phyloP scores from a whole-genome alignment of 208 protist species.

The Crithidia bombi region DNA sequence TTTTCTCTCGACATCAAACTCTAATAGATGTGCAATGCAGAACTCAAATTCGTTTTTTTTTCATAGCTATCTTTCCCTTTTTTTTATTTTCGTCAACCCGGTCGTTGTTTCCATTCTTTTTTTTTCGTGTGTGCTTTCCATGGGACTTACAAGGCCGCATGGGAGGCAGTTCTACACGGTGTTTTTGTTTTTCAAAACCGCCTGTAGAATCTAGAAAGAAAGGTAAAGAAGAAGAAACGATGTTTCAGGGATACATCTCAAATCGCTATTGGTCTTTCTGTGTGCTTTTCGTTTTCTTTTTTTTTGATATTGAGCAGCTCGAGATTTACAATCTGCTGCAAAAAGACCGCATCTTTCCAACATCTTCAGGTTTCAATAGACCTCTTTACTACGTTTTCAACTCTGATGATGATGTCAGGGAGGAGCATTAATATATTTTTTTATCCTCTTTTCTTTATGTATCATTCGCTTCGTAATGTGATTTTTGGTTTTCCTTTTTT shows the following conservation, averaged over 20 bases:
- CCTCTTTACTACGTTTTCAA: conserved; percentile 4
- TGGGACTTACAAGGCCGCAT: too few species aligned
- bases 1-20: too few species aligned
- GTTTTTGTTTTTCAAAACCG: too few species aligned
- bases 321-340: not conserved
- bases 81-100: conserved; percentile 20
- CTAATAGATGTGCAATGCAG: not conserved
- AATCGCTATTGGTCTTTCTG: not conserved
- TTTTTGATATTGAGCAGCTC: conserved; percentile 1
- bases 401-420: conserved; percentile 1
- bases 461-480: conserved; percentile 11
- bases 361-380: conserved; percentile 16
- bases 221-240: not conserved
- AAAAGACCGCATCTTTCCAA: not conserved
- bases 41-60: not conserved
- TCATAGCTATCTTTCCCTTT: not conserved
- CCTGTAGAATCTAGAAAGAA: too few species aligned
- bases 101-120: too few species aligned
- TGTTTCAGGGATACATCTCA: not conserved
- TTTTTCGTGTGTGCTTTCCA: too few species aligned
- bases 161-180: too few species aligned
- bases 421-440: not conserved
- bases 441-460: conserved; percentile 14
- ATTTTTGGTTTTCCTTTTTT: conserved; percentile 13
- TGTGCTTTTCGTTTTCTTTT: too few species aligned